A percentile compares a stretch with the other conserved stretches of the same genome.
Conservation (phyloP, 805 yeast genomes). For the Zygosaccharomyces gambellarensis region DNA sequence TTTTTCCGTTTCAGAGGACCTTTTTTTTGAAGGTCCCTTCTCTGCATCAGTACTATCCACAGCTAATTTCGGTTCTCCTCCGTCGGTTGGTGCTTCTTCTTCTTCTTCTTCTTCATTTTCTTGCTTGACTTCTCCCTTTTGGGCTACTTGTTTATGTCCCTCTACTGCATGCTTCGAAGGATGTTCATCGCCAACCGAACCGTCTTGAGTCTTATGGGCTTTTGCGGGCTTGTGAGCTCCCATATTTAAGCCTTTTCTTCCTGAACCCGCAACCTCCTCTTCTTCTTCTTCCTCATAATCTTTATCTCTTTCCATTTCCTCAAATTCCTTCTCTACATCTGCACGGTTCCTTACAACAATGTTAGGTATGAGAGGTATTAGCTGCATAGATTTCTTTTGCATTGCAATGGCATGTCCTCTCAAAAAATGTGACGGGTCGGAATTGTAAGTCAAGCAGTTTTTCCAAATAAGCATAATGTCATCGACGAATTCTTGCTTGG, state of each 20-base stretch:
- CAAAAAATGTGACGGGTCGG: constrained; percentile 89
- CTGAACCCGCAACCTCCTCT: constrained; percentile 34
- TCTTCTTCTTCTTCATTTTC: constrained; percentile 11
- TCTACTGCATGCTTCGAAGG: constrained; percentile 14
- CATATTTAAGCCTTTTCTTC: constrained; percentile 35
- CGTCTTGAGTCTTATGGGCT: constrained; percentile 7
- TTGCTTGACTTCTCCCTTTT: constrained; percentile 33
- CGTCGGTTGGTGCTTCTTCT: constrained; percentile 26
- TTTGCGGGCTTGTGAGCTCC: constrained; percentile 32
- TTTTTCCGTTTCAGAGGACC: no score
- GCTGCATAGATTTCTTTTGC: constrained; percentile 78
- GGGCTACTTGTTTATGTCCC: constrained; percentile 31
- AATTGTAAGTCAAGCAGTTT: constrained; percentile 86
- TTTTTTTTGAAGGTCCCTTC: no score
- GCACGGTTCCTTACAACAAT: constrained; percentile 68
- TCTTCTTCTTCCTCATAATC: constrained; percentile 31
- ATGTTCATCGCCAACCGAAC: background rate
- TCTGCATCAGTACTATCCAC: no score
- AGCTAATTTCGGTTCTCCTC: constrained; percentile 31
- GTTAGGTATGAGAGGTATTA: constrained; percentile 86
- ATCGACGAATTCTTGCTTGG: constrained; percentile 87
- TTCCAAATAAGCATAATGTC: constrained; percentile 94
- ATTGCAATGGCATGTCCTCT: constrained; percentile 92
- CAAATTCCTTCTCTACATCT: constrained; percentile 66
- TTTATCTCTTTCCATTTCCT: constrained; percentile 37